These are phyloP conservation scores for Cicer bijugum DNA, from an alignment of 306 rosid species.

Conservation along the genomic window DNA sequence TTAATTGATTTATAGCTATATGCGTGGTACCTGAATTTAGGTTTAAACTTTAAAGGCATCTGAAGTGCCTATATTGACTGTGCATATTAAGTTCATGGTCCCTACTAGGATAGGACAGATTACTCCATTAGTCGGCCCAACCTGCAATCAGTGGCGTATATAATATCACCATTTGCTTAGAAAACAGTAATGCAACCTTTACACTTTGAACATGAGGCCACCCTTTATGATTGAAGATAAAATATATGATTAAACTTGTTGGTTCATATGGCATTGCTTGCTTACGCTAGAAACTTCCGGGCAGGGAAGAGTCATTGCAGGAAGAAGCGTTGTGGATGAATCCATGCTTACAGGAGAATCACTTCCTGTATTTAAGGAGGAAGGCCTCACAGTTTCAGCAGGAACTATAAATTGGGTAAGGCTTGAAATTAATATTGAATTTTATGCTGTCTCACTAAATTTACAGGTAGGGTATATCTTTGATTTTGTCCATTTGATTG, in stretches of 20 bases:
- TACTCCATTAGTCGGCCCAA: constrained; percentile 2
- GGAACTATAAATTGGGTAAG: constrained; percentile 96
- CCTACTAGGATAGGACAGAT: constrained; percentile 15
- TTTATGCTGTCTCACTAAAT: constrained; percentile 35
- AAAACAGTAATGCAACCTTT: constrained; percentile 23
- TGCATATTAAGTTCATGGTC: constrained; percentile 25
- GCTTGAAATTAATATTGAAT: constrained; percentile 40
- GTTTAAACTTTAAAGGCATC: constrained; percentile 26
- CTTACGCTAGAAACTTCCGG: constrained; percentile 46
- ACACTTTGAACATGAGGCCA: constrained; percentile 32
- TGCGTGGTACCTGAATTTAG: constrained; percentile 21
- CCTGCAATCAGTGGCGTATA: constrained; percentile 13
- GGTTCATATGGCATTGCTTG: constrained; percentile 36
- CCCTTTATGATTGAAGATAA: constrained; percentile 36
- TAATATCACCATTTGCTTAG: constrained; percentile 21
- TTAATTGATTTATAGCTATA: constrained; percentile 29
- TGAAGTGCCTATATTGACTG: constrained; percentile 32
- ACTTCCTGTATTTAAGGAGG: constrained; percentile 91
- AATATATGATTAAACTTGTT: constrained; percentile 39
- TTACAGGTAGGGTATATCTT: constrained; percentile 26
- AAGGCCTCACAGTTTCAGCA: constrained; percentile 82
- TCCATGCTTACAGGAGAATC: constrained; percentile 99
- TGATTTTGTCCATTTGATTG: constrained; percentile 32
- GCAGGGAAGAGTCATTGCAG: constrained; percentile 86
- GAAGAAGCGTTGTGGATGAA: constrained; percentile 98